Evolutionary conservation across 768 basidiomycete genomes (phyloP), one percentile per base, ranked within the genome.

Genomic region (Amanita exitialis): DNA sequence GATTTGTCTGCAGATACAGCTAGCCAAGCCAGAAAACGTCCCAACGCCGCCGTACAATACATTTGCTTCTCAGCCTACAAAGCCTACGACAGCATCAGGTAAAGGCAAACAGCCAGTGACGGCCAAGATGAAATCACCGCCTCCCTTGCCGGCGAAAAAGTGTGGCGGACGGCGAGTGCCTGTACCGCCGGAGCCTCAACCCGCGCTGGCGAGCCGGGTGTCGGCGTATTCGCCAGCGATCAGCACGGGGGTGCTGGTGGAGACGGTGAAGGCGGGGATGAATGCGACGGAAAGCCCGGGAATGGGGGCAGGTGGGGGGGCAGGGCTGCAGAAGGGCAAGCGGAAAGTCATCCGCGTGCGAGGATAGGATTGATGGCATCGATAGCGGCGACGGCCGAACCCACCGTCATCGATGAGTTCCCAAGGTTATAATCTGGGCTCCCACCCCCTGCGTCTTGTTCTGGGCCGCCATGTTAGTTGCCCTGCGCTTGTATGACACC

Each of bases 201-300:
- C 88, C 1, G 72, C 82, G 15, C 69, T 94, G 20, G 75, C 83
- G 13, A 81, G 72, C 56, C 78, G 93, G 32, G 73, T 91, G 16
- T 90, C 89, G 6, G 73, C 82, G 2, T 90, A 90, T 59, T 89
- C 87, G 1, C 91, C 90, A 6, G 78, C 83, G 7, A 68, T 90
- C 7, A 78, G 84, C 32, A 75, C 82, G 0, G 90, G 90, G 5
- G 78, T 91, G 39, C 75, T 93, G 30, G 72, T 95, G 32, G 86
- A 91, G 35, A 80, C 89, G 0, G 77, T 93, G 35, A 92, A 91
- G 64, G 86, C 90, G 0, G 90, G 90, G 1, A 82, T 92, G 79
- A 88, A 75, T 58, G 76, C 82, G 28, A 79, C 83, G 50, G 74
- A 53, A 21, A 35, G 32, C 6, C 44, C 75, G 47, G 65, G 65